Base-by-base conservation (phyloP, 495 filamentous ascomycete genomes). In the Annulohypoxylon bovei region DNA sequence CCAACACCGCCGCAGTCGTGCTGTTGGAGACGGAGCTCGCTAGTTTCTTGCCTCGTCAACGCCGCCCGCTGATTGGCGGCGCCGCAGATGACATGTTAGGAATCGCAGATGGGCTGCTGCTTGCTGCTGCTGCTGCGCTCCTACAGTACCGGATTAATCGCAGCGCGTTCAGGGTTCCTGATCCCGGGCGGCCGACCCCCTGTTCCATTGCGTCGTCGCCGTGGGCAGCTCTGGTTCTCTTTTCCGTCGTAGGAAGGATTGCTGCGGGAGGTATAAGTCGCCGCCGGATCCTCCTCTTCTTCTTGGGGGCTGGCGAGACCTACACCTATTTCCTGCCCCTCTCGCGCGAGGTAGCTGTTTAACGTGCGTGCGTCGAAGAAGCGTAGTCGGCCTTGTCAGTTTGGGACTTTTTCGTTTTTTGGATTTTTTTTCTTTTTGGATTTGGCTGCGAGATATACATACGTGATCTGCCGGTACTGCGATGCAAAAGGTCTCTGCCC, bases 111-210 rank as follows among this genome's bases (percentile, higher is more conserved):
- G 9, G 28, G 65, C n/a, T n/a, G n/a, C n/a, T n/a, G n/a, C n/a
- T n/a, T n/a, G n/a, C n/a, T n/a, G n/a, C n/a, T n/a, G n/a, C n/a
- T n/a, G 65, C 64, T 65, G 61, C 47, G 32, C 4, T 72, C 70
- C 65, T 72, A 65, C 55, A 25, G 70, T 65, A 68, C 70, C 70
- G 40, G 39, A 61, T 60, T n/a, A n/a, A n/a, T n/a, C n/a, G n/a
- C 42, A 28, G 14, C 7, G 6, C 20, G 11, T 44, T 35, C 46
- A 67, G 39, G 70, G 70, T 44, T 61, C 46, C 46, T 61, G 54
- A 72, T 60, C 53, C 64, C n/a, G 63, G 25, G 3, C 49, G 12
- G 40, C 16, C 40, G 47, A n/a, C 65, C 65, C 57, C 64, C 55
- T 67, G 70, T 68, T 55, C 64, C 59, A 67, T 56, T 67, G 47